Percentiles rank a stretch among this genome's conserved stretches.
Conservation (phyloP, 1,284 basidiomycete genomes). For the Mycena citricolor region DNA sequence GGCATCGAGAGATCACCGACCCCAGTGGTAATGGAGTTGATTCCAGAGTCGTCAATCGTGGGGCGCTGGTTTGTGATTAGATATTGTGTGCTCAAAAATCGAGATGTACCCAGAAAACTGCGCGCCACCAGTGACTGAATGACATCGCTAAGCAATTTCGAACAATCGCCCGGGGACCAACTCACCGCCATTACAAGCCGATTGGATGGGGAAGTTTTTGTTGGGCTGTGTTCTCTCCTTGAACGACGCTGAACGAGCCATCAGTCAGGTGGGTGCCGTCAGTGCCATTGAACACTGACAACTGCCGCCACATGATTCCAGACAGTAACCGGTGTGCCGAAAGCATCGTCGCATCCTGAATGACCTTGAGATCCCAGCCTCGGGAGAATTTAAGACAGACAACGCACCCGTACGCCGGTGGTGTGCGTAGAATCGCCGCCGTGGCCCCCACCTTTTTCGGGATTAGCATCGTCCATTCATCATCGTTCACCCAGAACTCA, state of each 20-base stretch:
- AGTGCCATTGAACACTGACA: conserved; percentile 39
- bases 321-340: conserved; percentile 42
- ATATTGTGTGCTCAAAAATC: no score
- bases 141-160: conserved; percentile 2
- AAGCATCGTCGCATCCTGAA: conserved; percentile 36
- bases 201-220: conserved; percentile 40
- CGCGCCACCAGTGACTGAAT: conserved; percentile 43
- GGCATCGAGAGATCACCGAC: conserved; percentile 26
- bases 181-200: conserved; percentile 44
- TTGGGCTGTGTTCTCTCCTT: conserved; percentile 36
- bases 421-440: conserved; percentile 48
- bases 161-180: conserved; percentile 9
- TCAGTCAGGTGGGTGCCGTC: no score
- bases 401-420: conserved; percentile 40
- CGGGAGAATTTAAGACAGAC: not conserved
- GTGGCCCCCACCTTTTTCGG: conserved; percentile 48
- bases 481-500: conserved; percentile 23
- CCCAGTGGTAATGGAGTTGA: conserved; percentile 53
- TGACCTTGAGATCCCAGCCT: not conserved
- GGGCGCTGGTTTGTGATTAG: conserved; percentile 35
- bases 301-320: conserved; percentile 48
- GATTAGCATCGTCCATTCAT: not conserved
- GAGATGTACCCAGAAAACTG: conserved; percentile 48
- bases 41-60: conserved; percentile 35
- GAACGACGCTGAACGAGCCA: no score